Evolutionary conservation across 345 rosid genomes (phyloP).

Genomic region (Eucalyptus urophylla): DNA sequence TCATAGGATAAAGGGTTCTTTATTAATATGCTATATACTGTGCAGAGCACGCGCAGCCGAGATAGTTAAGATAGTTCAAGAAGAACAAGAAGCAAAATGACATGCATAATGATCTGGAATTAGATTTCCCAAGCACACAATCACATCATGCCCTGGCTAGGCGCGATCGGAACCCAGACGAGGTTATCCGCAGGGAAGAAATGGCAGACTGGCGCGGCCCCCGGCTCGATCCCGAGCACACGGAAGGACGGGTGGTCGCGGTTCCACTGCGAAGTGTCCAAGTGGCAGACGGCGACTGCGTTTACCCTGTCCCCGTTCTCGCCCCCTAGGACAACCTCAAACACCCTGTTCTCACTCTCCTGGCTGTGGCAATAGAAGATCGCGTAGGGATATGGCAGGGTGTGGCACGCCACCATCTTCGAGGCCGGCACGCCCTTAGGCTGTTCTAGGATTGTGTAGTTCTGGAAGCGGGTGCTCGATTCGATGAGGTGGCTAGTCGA

Average conservation of each 20-base stretch:
- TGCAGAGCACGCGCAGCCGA: neutral
- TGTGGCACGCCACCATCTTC: neutral
- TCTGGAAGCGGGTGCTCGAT: neutral
- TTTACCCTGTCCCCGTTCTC: neutral
- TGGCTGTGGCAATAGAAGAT: constrained; percentile 1
- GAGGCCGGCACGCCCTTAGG: neutral
- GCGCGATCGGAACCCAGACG: neutral
- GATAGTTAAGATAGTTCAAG: neutral
- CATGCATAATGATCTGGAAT: neutral
- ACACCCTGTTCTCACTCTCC: neutral
- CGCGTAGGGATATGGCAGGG: neutral
- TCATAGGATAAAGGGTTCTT: neutral
- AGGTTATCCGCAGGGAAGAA: neutral
- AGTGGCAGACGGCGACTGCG: constrained; percentile 2
- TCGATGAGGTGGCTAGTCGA: constrained; percentile 6
- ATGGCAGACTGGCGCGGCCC: neutral
- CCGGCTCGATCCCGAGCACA: neutral
- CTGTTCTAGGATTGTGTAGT: neutral
- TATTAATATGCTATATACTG: neutral
- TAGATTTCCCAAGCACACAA: neutral
- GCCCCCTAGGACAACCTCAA: neutral
- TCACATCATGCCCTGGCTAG: neutral
- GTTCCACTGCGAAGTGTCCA: constrained; percentile 1
- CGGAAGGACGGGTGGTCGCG: neutral
- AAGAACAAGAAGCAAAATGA: neutral